These are phyloP conservation scores for Brassica carinata DNA, from an alignment of 345 rosid genomes.

Conservation along the genomic window DNA sequence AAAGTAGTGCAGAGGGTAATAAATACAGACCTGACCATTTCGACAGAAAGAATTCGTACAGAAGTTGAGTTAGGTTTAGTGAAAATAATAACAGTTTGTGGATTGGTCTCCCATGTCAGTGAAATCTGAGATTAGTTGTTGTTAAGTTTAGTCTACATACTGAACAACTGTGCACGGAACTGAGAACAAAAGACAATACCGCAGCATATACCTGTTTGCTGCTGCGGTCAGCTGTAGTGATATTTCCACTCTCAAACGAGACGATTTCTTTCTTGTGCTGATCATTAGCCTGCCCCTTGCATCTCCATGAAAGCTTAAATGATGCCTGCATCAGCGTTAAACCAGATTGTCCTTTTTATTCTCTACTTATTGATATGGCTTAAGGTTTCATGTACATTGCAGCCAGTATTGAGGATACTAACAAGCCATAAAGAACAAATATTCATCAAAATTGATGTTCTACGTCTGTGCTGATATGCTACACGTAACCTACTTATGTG, in stretches of 20 bases:
- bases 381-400: too few species aligned
- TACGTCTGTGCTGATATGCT: too few species aligned
- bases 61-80: conserved; percentile 90
- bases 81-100: conserved; percentile 86
- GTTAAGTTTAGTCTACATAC: conserved; percentile 27
- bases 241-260: conserved; percentile 92
- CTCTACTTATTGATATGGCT: too few species aligned
- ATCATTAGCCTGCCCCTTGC: conserved; percentile 79
- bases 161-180: neutral
- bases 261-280: conserved; percentile 95
- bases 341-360: neutral
- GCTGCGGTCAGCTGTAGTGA: conserved; percentile 88
- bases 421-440: too few species aligned
- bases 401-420: too few species aligned
- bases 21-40: conserved; percentile 79
- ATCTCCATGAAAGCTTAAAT: conserved; percentile 94
- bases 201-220: conserved; percentile 71
- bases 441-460: too few species aligned
- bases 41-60: conserved; percentile 68
- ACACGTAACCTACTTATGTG: neutral
- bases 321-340: conserved; percentile 68
- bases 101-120: conserved; percentile 85
- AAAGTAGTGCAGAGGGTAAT: neutral
- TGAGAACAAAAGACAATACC: neutral
- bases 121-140: conserved; percentile 72